Conservation (phyloP, 169 alveolate genomes). For the Plasmodium coatneyi region DNA sequence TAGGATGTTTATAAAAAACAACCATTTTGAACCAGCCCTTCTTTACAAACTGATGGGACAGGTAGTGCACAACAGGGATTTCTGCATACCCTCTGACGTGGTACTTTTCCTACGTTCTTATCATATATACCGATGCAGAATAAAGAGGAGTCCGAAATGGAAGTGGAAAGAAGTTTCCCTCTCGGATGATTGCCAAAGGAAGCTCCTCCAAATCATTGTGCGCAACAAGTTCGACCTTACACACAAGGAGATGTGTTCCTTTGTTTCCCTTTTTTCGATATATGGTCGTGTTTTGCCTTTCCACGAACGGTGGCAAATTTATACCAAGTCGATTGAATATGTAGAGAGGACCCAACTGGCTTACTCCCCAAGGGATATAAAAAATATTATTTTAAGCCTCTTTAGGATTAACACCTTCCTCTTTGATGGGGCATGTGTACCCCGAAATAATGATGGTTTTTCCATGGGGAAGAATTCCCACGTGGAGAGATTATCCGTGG, state of each 20-base stretch:
- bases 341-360: background rate
- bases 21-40: constrained; percentile 23
- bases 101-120: constrained; percentile 32
- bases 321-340: background rate
- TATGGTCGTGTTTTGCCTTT: constrained; percentile 16
- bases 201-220: background rate
- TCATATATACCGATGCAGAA: constrained; percentile 23
- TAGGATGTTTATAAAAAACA: constrained; percentile 40
- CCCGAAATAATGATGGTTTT: background rate
- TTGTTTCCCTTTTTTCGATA: constrained; percentile 6
- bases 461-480: background rate
- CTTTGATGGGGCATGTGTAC: background rate
- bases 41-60: background rate
- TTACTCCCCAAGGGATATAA: constrained; percentile 33
- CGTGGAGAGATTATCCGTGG: background rate
- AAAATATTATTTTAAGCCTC: constrained; percentile 4
- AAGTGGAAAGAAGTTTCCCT: constrained; percentile 9
- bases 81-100: constrained; percentile 18
- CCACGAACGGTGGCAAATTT: constrained; percentile 1
- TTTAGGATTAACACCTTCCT: constrained; percentile 18
- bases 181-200: background rate
- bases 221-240: constrained; percentile 19
- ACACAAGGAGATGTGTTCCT: constrained; percentile 34
- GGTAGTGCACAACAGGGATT: background rate
- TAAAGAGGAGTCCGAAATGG: background rate